These are phyloP conservation scores for Mycogone perniciosa DNA, from an alignment of 2,329 filamentous ascomycete genomes.

Conservation along the genomic window DNA sequence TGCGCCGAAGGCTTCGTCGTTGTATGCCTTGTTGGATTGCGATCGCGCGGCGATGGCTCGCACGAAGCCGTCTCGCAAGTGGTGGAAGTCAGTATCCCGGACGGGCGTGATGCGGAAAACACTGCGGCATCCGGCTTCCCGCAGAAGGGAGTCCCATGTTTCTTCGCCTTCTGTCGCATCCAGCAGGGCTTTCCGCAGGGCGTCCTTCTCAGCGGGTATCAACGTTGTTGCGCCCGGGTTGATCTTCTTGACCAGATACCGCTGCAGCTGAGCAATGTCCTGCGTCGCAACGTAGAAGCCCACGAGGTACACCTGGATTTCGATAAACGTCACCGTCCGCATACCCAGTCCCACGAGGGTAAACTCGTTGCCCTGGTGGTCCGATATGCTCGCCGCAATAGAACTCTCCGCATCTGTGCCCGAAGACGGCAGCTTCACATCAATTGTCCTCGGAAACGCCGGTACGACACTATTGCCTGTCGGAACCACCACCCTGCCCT, in stretches of 20 bases:
- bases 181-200: conserved; percentile 61
- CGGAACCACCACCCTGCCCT: conserved; percentile 67
- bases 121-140: conserved; percentile 61
- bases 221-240: conserved; percentile 75
- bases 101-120: conserved; percentile 80
- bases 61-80: conserved; percentile 87
- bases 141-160: conserved; percentile 68
- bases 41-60: conserved; percentile 73
- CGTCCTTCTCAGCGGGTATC: conserved; percentile 73
- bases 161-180: conserved; percentile 63
- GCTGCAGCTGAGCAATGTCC: conserved; percentile 76
- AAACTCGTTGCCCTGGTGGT: conserved; percentile 59
- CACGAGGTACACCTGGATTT: conserved; percentile 90
- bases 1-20: conserved; percentile 69
- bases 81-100: conserved; percentile 89
- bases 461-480: conserved; percentile 79
- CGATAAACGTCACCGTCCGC: conserved; percentile 81
- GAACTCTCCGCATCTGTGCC: conserved; percentile 20
- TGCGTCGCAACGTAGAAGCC: conserved; percentile 83
- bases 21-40: conserved; percentile 47
- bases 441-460: conserved; percentile 67
- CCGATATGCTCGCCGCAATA: conserved; percentile 31
- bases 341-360: conserved; percentile 83
- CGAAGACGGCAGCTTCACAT: conserved; percentile 43
- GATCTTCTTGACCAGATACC: conserved; percentile 66